A percentile compares a stretch with the other conserved stretches of the same genome.
phyloP scores from a whole-genome alignment of 2,329 filamentous ascomycete genomes.

The Pestalotiopsis sp. region DNA sequence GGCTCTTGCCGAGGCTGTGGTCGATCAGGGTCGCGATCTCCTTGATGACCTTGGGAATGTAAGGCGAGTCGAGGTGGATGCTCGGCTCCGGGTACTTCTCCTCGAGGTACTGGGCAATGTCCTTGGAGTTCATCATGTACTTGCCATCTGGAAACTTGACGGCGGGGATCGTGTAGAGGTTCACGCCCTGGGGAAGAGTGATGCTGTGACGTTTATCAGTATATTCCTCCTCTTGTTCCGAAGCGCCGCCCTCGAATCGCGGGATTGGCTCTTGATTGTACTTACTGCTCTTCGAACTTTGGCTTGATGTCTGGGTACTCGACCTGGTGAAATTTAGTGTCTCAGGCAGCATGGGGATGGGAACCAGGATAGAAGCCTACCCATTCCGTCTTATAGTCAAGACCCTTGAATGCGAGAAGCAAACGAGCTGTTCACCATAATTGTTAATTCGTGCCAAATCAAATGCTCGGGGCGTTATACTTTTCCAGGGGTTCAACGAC shows the following conservation, averaged over 20 bases:
- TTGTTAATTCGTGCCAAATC: not conserved
- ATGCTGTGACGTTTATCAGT: conserved; percentile 39
- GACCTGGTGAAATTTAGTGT: conserved; percentile 32
- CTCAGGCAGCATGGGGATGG: not conserved
- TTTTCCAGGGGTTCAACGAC: conserved; percentile 73
- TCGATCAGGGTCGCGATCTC: conserved; percentile 33
- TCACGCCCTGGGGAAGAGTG: conserved; percentile 44
- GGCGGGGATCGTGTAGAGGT: conserved; percentile 31
- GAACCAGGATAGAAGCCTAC: conserved; percentile 20
- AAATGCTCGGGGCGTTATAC: conserved; percentile 37
- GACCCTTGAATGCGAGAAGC: conserved; percentile 65
- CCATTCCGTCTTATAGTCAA: conserved; percentile 70
- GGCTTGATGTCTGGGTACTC: conserved; percentile 67
- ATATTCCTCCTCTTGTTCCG: too few species aligned
- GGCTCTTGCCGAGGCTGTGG: conserved; percentile 9
- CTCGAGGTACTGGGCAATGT: conserved; percentile 62
- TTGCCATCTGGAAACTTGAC: conserved; percentile 46
- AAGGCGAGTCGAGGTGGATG: conserved; percentile 56
- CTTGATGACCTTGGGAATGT: conserved; percentile 43
- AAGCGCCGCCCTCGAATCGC: too few species aligned
- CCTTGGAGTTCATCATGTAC: conserved; percentile 63
- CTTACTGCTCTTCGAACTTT: conserved; percentile 54
- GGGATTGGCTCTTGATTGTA: not conserved
- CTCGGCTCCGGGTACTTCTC: conserved; percentile 56
- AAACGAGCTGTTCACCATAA: conserved; percentile 52